These are phyloP conservation scores for Bipolaris bicolor DNA, from an alignment of 2,329 filamentous ascomycete species.

Conservation along the genomic window DNA sequence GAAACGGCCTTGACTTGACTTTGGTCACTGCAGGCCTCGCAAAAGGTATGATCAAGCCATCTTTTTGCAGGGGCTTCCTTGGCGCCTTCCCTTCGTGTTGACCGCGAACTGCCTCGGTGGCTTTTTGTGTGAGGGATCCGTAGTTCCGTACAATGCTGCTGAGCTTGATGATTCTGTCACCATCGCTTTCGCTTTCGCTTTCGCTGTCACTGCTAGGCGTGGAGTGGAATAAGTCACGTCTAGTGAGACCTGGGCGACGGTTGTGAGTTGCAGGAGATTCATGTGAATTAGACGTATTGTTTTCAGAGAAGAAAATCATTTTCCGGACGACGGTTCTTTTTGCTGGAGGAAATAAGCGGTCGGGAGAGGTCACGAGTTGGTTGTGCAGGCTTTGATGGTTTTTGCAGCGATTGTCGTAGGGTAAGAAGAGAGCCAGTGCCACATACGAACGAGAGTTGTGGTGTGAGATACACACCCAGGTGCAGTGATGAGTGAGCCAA, in stretches of 20 bases:
- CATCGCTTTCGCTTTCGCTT: not conserved
- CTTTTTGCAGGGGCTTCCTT: not conserved
- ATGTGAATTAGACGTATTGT: not conserved
- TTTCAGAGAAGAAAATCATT: not conserved
- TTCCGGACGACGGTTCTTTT: not conserved
- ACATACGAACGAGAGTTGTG: not conserved
- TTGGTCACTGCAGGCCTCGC: not conserved
- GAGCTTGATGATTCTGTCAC: not conserved
- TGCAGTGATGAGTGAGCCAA: slow-evolving; percentile 1
- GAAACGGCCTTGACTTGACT: slow-evolving; percentile 1
- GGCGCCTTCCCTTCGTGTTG: not conserved
- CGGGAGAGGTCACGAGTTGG: not conserved
- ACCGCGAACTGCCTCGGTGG: too few species aligned
- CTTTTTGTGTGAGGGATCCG: not conserved
- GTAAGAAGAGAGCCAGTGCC: not conserved
- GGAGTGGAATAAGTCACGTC: too few species aligned
- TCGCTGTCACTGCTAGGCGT: not conserved
- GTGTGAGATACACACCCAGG: not conserved
- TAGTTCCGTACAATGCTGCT: not conserved
- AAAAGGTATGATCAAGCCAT: not conserved
- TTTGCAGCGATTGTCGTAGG: not conserved
- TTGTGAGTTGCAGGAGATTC: slow-evolving; percentile 1
- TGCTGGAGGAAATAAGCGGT: not conserved
- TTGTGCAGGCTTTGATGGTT: not conserved
- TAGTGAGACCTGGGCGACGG: not conserved